Base-by-base conservation (phyloP, 805 yeast species). In the Metschnikowia drakensbergensis region DNA sequence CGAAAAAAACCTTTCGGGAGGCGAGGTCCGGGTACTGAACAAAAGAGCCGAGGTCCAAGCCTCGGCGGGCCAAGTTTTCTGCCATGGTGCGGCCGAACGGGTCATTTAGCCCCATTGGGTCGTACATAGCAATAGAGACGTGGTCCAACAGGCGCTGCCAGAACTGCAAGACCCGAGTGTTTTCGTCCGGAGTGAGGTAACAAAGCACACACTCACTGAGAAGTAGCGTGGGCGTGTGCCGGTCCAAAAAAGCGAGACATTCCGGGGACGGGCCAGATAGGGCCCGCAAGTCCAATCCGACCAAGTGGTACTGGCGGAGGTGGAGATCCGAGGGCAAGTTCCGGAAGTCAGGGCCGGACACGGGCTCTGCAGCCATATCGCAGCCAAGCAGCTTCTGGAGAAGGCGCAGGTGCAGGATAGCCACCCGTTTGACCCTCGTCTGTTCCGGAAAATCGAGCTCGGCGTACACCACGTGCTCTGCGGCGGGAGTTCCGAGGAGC, bases 181-280 rank as follows among this genome's bases (percentile, higher is more conserved):
- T 76, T 23, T 75, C 77, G 9, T 67, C 67, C 1, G 84, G 81
- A 3, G 76, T 69, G 52, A 86, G 58, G 60, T 86, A 86, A 60
- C 95, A 87, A 32, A 87, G 67, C 32, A 88, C 88, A 65, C 94
- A 87, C 61, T 86, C 95, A 52, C 88, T 80, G 17, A 86, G 61
- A 2, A 87, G 64, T 11, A 87, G 58, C 0, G 94, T 86, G 6
- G 88, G 87, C 3, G 64, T 34, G 1, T 58, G 35, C 7, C 57
- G 45, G 51, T 74, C 69, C 31, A 76, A 50, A 17, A 59, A 54
- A 6, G 46, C 29, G 13, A 61, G 52, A 9, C 34, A 48, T 9
- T 31, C 60, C 36, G 36, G 36, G 11, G 41, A n/a, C 31, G 9
- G 25, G 4, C 47, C 42, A 1, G 49, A 37, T 23, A 75, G 47